A percentile compares a stretch with the other conserved stretches of the same genome.
These are phyloP conservation scores for Trametes sanguinea DNA, from an alignment of 768 basidiomycete species.

Conservation along the genomic window DNA sequence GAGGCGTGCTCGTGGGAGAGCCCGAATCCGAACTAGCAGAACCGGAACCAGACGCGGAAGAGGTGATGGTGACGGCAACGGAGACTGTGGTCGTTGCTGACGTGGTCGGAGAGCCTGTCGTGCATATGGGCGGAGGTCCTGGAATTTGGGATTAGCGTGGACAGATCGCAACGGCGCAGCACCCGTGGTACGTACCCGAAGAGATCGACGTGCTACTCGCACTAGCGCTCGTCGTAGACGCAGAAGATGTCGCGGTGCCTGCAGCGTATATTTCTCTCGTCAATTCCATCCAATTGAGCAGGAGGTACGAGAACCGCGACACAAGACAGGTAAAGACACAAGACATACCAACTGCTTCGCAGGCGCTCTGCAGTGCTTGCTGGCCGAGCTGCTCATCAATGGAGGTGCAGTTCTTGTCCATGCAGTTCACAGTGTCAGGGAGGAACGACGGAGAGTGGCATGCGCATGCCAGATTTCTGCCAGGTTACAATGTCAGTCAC, in stretches of 20 bases:
- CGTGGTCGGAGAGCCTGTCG: not conserved
- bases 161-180: not conserved
- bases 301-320: no score
- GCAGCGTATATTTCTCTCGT: not conserved
- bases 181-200: slow-evolving; percentile 2
- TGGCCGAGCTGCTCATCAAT: slow-evolving; percentile 15
- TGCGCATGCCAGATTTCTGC: slow-evolving; percentile 20
- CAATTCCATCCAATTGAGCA: not conserved
- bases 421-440: slow-evolving; percentile 21
- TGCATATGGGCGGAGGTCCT: slow-evolving; percentile 5
- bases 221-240: not conserved
- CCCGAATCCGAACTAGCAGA: not conserved
- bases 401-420: slow-evolving; percentile 16
- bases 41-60: not conserved
- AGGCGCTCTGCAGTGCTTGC: slow-evolving; percentile 10
- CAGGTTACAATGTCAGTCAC: not conserved
- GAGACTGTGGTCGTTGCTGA: slow-evolving; percentile 6
- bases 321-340: no score
- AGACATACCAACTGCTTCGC: slow-evolving; percentile 7
- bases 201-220: slow-evolving; percentile 12
- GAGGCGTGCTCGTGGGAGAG: not conserved
- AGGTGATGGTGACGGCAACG: slow-evolving; percentile 9
- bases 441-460: slow-evolving; percentile 21
- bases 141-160: no score
- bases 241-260: slow-evolving; percentile 9